Conservation (phyloP, 2,329 filamentous ascomycete genomes). For the Thyridium curvatum region DNA sequence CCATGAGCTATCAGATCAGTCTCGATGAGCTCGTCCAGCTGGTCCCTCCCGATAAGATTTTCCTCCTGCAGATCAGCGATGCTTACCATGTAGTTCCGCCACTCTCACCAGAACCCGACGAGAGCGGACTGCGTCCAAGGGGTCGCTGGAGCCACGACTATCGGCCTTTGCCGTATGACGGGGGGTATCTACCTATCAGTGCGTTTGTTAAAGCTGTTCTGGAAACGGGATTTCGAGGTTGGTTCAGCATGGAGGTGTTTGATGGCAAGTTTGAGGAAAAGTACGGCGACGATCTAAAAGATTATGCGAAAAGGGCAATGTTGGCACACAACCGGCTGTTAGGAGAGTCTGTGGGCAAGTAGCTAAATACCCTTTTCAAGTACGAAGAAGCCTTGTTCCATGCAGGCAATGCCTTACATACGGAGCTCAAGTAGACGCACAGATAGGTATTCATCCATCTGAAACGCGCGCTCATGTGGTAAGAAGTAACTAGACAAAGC, state of each 20-base stretch:
- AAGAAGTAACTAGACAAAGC: too few species aligned
- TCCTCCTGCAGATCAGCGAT: conserved; percentile 68
- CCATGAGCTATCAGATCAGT: conserved; percentile 43
- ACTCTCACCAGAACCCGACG: conserved; percentile 39
- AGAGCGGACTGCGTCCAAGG: conserved; percentile 50
- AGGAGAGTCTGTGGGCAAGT: too few species aligned
- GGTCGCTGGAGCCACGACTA: conserved; percentile 67
- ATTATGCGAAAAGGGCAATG: conserved; percentile 14
- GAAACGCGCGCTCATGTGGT: too few species aligned
- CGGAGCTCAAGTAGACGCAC: too few species aligned
- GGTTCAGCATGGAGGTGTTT: conserved; percentile 22
- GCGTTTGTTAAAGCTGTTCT: conserved; percentile 61
- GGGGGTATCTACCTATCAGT: conserved; percentile 63
- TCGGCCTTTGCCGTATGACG: conserved; percentile 62
- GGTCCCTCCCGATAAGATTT: conserved; percentile 65
- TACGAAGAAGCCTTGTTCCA: too few species aligned
- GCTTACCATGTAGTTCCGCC: conserved; percentile 59
- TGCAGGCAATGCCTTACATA: too few species aligned
- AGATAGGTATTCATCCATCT: too few species aligned
- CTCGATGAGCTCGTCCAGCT: conserved; percentile 48
- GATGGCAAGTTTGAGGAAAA: conserved; percentile 22
- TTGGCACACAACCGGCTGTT: too few species aligned
- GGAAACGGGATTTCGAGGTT: conserved; percentile 44
- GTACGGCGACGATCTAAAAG: conserved; percentile 18
- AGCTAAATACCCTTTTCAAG: too few species aligned